phyloP scores from a whole-genome alignment of 495 filamentous ascomycete species.

The Cenococcum geophilum region DNA sequence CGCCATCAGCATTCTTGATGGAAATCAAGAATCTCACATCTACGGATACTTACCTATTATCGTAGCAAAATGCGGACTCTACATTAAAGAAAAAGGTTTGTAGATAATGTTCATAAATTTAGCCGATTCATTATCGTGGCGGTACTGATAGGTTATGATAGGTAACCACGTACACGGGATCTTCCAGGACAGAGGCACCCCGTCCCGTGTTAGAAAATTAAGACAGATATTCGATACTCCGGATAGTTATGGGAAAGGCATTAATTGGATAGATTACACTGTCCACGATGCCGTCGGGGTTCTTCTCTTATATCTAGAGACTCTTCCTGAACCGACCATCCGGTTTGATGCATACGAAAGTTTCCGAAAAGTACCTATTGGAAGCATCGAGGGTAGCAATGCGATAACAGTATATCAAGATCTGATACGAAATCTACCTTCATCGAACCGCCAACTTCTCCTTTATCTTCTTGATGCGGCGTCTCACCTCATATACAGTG shows the following conservation, averaged over 20 bases:
- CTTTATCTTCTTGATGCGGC: constrained; percentile 77
- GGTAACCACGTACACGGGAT: constrained; percentile 59
- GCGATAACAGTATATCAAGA: constrained; percentile 77
- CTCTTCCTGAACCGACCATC: constrained; percentile 87
- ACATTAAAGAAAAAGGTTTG: too few species aligned
- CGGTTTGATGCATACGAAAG: constrained; percentile 84
- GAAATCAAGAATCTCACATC: too few species aligned
- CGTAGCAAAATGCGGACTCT: too few species aligned
- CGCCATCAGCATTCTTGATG: too few species aligned
- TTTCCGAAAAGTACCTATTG: constrained; percentile 61
- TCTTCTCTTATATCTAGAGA: constrained; percentile 83
- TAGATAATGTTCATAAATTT: too few species aligned
- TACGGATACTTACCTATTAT: too few species aligned
- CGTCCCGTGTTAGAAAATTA: constrained; percentile 91
- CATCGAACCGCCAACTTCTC: constrained; percentile 84
- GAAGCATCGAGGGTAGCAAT: constrained; percentile 61
- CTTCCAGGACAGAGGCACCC: constrained; percentile 85
- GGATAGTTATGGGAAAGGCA: constrained; percentile 88
- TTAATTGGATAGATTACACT: constrained; percentile 93
- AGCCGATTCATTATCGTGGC: too few species aligned
- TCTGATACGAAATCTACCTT: constrained; percentile 81
- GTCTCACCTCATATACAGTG: too few species aligned
- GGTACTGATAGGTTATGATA: too few species aligned
- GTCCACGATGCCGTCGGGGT: constrained; percentile 97
- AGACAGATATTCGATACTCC: constrained; percentile 85